A percentile compares a stretch with the other conserved stretches of the same genome.
These are phyloP conservation scores for Colletotrichum cuscutae DNA, from an alignment of 2,329 filamentous ascomycete genomes.

Conservation along the genomic window DNA sequence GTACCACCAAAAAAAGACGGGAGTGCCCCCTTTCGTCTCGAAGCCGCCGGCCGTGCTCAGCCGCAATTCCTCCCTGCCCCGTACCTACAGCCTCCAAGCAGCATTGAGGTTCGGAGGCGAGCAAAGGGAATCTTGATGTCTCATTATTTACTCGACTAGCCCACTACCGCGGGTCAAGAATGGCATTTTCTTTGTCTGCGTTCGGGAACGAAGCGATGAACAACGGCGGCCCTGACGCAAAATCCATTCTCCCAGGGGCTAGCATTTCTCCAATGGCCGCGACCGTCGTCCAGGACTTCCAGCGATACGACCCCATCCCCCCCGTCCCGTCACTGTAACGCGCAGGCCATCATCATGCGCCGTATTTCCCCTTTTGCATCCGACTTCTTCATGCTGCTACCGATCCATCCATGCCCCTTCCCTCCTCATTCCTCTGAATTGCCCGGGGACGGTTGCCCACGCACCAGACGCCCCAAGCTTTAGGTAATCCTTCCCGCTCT, in stretches of 20 bases:
- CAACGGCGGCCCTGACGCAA: background rate
- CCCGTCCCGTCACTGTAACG: background rate
- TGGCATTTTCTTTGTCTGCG: slow-evolving; percentile 14
- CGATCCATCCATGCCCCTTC: background rate
- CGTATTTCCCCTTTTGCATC: background rate
- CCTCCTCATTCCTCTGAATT: background rate
- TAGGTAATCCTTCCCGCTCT: background rate
- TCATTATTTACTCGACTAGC: background rate
- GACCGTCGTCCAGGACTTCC: background rate
- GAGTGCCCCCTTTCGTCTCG: background rate
- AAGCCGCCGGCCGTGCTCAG: slow-evolving; percentile 20
- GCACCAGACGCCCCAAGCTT: background rate
- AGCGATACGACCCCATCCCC: background rate
- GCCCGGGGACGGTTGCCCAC: background rate
- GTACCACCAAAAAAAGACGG: background rate
- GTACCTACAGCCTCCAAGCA: too few relatives aligned
- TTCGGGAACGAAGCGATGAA: background rate
- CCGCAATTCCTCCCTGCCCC: slow-evolving; percentile 5
- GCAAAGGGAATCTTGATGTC: background rate
- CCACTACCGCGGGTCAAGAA: slow-evolving; percentile 1
- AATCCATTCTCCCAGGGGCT: background rate
- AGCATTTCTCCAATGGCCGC: background rate
- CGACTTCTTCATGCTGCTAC: background rate
- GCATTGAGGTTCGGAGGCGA: too few relatives aligned
- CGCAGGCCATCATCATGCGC: background rate